Conservation (phyloP, 2,329 filamentous ascomycete species). For the Trichoderma lentiforme region DNA sequence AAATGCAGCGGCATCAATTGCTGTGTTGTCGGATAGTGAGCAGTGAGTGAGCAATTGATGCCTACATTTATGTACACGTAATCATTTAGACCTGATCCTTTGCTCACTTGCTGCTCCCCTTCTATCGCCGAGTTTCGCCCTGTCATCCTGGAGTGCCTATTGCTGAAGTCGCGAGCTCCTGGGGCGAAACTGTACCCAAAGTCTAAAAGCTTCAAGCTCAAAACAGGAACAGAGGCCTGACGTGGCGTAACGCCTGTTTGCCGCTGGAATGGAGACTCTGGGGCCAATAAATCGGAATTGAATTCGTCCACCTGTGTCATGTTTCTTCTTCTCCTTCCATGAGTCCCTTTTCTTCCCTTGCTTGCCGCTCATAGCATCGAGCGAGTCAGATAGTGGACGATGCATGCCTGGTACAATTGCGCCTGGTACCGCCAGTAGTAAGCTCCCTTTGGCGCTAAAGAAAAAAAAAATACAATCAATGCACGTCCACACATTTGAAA, state of each 20-base stretch:
- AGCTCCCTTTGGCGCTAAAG: slow-evolving; percentile 7
- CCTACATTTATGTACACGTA: neutral
- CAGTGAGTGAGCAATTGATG: neutral
- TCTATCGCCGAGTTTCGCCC: neutral
- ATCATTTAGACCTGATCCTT: neutral
- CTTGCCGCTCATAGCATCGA: neutral
- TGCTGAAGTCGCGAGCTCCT: neutral
- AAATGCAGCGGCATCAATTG: neutral
- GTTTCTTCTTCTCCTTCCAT: neutral
- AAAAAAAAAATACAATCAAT: neutral
- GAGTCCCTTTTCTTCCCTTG: neutral
- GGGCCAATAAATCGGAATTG: neutral
- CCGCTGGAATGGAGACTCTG: neutral
- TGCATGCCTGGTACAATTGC: neutral
- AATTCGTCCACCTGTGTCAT: neutral
- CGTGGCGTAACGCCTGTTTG: slow-evolving; percentile 4
- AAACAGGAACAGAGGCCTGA: slow-evolving; percentile 4
- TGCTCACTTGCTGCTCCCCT: neutral
- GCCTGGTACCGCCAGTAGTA: neutral
- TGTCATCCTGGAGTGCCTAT: neutral
- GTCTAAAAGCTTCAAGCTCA: neutral
- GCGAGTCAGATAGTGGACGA: neutral
- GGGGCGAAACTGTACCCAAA: neutral
- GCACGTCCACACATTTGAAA: neutral
- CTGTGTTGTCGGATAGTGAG: neutral